Evolutionary conservation across 2,329 filamentous ascomycete genomes (phyloP), one percentile per base, ranked within the genome.

Genomic region (Penicillium sp.): DNA sequence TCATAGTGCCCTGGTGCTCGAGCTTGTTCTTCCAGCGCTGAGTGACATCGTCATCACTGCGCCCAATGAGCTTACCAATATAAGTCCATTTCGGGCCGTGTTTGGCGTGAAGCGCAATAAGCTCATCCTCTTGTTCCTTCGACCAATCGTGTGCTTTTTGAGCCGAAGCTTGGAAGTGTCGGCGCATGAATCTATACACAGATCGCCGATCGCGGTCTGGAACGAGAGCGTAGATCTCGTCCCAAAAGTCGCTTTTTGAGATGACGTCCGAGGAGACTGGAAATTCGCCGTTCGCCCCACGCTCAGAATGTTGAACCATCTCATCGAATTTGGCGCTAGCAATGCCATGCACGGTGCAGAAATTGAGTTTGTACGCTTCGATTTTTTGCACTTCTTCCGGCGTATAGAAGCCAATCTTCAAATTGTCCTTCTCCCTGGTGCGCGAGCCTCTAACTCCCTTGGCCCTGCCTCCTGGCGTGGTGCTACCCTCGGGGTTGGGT

Each of bases 21-120:
- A 79, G 68, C 42, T 69, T 70, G 54, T 78, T 77, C 52, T 75
- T 74, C 76, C 76, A 79, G 37, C 76, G 65, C 59, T 78, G 76
- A 6, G 71, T 71, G 21, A 78, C 76, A 57, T 77, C 74, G 54
- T 79, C 77, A 25, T 71, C 68, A 15, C 68, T 75, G 25, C 77
- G 69, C 8, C 71, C 73, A 37, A 79, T 56, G 7, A 73, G 54
- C 49, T 69, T 73, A 27, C 73, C 74, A 50, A 79, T 77, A 1
- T 67, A 62, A 5, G 71, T 67, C 60, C 66, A 78, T 61, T 75
- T 76, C 2, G 72, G 61, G 1, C 75, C 76, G 42, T 75, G 52
- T 21, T 67, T 51, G 7, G 61, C 55, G 45, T 70, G 58, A 8
- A 79, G 66, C 6, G 57, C 47, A 23, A 74, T 62, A 4, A 79